These are phyloP conservation scores for Litchi chinensis DNA, from an alignment of 345 rosid genomes.

Conservation along the genomic window DNA sequence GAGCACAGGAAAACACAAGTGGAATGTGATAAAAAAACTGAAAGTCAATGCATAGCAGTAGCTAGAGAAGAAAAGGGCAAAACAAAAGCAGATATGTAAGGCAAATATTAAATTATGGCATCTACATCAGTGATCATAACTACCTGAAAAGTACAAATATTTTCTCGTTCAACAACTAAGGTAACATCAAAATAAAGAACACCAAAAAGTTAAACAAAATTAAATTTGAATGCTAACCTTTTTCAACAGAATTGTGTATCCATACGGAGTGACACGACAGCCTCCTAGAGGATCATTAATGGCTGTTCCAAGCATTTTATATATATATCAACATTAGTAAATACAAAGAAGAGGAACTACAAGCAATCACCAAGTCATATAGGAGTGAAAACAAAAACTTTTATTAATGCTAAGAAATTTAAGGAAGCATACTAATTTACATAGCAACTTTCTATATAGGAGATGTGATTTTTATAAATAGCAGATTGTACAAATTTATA, in stretches of 20 bases:
- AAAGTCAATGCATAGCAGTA: neutral
- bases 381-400: neutral
- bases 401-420: neutral
- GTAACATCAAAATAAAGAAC: neutral
- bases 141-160: neutral
- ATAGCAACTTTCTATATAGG: neutral
- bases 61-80: neutral
- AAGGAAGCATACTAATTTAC: neutral
- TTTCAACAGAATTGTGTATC: slow-evolving; percentile 75
- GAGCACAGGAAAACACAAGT: slow-evolving; percentile 10
- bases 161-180: slow-evolving; percentile 6
- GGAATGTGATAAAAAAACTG: slow-evolving; percentile 3
- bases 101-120: neutral
- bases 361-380: slow-evolving; percentile 6
- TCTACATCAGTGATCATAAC: neutral
- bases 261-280: slow-evolving; percentile 79
- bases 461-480: neutral
- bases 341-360: neutral
- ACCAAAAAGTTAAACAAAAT: neutral
- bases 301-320: slow-evolving; percentile 53
- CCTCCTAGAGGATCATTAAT: slow-evolving; percentile 88
- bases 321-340: neutral
- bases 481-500: neutral
- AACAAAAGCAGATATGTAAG: neutral
- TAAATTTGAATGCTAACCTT: slow-evolving; percentile 48